These are phyloP conservation scores for Alternaria ventricosa DNA, from an alignment of 2,329 filamentous ascomycete genomes.

Conservation along the genomic window DNA sequence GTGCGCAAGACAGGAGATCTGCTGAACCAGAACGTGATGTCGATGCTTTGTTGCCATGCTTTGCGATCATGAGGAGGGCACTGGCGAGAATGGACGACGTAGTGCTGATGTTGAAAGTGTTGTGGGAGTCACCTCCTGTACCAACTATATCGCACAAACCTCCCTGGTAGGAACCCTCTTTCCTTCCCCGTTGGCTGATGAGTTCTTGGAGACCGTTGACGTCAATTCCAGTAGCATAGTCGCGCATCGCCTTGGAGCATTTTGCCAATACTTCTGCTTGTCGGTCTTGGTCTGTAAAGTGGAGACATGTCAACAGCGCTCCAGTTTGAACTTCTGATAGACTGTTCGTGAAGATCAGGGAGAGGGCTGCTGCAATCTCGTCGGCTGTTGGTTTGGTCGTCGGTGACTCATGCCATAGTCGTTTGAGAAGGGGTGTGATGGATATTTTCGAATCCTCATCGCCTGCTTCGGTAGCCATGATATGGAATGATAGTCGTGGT, in stretches of 20 bases:
- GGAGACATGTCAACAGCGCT: conserved; percentile 85
- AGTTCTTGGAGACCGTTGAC: conserved; percentile 65
- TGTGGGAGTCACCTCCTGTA: conserved; percentile 93
- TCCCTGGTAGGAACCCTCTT: conserved; percentile 78
- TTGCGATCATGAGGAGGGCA: conserved; percentile 82
- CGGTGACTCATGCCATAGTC: conserved; percentile 67
- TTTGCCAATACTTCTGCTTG: conserved; percentile 84
- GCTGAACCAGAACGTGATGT: conserved; percentile 96
- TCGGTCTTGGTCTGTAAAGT: conserved; percentile 87
- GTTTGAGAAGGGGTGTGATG: conserved; percentile 75
- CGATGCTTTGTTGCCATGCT: conserved; percentile 95
- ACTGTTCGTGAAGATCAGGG: conserved; percentile 88
- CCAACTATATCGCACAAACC: conserved; percentile 96
- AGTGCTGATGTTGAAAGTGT: conserved; percentile 98
- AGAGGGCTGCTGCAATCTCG: conserved; percentile 89
- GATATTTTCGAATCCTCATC: conserved; percentile 48
- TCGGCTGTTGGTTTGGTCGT: conserved; percentile 63
- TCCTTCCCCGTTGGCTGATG: conserved; percentile 65
- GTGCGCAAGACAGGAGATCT: conserved; percentile 81
- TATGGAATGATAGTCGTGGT: conserved; percentile 7
- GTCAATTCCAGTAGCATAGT: conserved; percentile 77
- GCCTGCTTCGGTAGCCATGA: conserved; percentile 32
- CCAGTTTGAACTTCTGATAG: conserved; percentile 88
- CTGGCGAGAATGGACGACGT: conserved; percentile 92
- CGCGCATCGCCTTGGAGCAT: conserved; percentile 83